Percentiles rank a stretch among this genome's conserved stretches.
Evolutionary conservation across 805 yeast species (phyloP).

Genomic region (Jamesozyma rosinii): DNA sequence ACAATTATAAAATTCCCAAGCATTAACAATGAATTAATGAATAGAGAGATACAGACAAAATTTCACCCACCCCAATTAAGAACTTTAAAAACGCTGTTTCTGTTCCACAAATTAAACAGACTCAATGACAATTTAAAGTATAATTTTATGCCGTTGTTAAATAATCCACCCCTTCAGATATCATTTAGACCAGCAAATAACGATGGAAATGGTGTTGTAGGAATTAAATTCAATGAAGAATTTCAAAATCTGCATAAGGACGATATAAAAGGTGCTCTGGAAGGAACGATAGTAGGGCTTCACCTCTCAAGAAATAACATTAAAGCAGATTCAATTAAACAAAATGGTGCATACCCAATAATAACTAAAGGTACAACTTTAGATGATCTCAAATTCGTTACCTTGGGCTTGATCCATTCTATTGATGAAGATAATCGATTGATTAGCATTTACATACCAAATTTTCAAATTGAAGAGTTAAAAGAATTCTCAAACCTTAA

Average conservation of each 20-base stretch:
- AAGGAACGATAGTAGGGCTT: constrained; percentile 32
- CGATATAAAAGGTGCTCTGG: constrained; percentile 31
- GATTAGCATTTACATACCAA: constrained; percentile 53
- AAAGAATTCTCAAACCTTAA: constrained; percentile 3
- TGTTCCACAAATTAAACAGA: constrained; percentile 39
- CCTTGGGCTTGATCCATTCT: constrained; percentile 57
- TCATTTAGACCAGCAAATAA: constrained; percentile 26
- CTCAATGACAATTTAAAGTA: constrained; percentile 14
- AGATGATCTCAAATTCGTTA: constrained; percentile 8
- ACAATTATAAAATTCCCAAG: constrained; percentile 23
- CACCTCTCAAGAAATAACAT: constrained; percentile 8
- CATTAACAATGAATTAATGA: not conserved
- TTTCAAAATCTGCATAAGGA: constrained; percentile 24
- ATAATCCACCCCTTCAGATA: constrained; percentile 34
- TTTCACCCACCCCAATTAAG: constrained; percentile 47
- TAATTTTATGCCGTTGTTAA: constrained; percentile 38
- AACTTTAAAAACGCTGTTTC: constrained; percentile 40
- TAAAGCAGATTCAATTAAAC: constrained; percentile 5
- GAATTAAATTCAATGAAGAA: constrained; percentile 31
- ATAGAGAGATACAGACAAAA: constrained; percentile 12
- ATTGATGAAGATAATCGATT: constrained; percentile 34
- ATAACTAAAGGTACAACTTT: constrained; percentile 4
- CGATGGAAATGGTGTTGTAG: constrained; percentile 30
- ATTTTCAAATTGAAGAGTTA: constrained; percentile 4
- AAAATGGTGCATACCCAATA: constrained; percentile 22